phyloP scores from a whole-genome alignment of 2,329 filamentous ascomycete species.

The Pseudocercospora macadamiae region DNA sequence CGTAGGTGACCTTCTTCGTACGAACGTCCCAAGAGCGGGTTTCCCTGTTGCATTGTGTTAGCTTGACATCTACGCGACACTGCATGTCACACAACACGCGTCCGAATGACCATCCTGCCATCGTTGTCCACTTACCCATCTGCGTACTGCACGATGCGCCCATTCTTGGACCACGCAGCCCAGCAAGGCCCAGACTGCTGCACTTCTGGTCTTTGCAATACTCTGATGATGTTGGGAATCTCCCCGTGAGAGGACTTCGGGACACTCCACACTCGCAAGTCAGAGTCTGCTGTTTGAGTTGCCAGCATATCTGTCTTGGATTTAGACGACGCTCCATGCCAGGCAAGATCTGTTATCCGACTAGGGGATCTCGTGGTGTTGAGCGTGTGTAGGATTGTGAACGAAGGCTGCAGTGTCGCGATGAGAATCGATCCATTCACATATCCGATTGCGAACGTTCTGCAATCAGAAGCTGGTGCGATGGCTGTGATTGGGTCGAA shows the following conservation, averaged over 20 bases:
- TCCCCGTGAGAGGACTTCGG: constrained; percentile 77
- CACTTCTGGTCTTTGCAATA: constrained; percentile 78
- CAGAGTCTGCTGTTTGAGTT: constrained; percentile 86
- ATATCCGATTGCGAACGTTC: constrained; percentile 95
- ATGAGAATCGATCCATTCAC: constrained; percentile 93
- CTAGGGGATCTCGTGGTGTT: constrained; percentile 83
- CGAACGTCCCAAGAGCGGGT: constrained; percentile 95
- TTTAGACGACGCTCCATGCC: constrained; percentile 94
- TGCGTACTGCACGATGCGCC: constrained; percentile 87
- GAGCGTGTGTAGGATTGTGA: constrained; percentile 91
- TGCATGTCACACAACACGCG: too few relatives aligned
- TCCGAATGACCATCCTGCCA: background rate
- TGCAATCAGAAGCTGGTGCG: constrained; percentile 84
- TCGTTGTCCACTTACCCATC: constrained; percentile 70
- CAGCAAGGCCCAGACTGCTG: constrained; percentile 79
- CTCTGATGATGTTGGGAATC: constrained; percentile 79
- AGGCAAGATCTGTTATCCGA: constrained; percentile 81
- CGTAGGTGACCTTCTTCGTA: constrained; percentile 94
- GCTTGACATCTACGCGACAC: too few relatives aligned
- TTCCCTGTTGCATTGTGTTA: too few relatives aligned
- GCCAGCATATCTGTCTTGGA: constrained; percentile 98
- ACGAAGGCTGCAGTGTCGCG: constrained; percentile 84
- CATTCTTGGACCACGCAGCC: constrained; percentile 99
- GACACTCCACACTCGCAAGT: constrained; percentile 94
- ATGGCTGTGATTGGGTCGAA: constrained; percentile 95